phyloP scores from a whole-genome alignment of 768 basidiomycete species.

The Hygrocybe punicea region DNA sequence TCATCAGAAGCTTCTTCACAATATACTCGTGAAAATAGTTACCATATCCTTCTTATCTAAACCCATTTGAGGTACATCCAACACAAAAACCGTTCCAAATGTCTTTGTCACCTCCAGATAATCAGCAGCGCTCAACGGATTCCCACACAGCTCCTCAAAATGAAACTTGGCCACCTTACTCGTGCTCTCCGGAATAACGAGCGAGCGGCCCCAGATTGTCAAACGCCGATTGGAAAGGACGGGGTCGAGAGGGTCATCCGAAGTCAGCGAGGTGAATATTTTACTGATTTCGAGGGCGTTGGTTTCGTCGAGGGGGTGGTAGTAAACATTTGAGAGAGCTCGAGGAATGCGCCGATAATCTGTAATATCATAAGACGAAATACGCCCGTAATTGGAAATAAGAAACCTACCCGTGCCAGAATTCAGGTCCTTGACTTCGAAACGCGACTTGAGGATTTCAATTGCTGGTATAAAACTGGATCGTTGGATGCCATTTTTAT shows the following conservation, averaged over 20 bases:
- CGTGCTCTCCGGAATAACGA: slow-evolving; percentile 77
- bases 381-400: slow-evolving; percentile 1
- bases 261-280: slow-evolving; percentile 73
- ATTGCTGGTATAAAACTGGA: slow-evolving; percentile 94
- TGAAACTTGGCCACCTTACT: slow-evolving; percentile 78
- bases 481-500: slow-evolving; percentile 98
- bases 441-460: slow-evolving; percentile 82
- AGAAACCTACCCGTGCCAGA: slow-evolving; percentile 80
- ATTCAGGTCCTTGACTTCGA: slow-evolving; percentile 87
- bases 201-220: slow-evolving; percentile 85
- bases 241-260: slow-evolving; percentile 50
- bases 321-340: slow-evolving; percentile 92
- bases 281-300: slow-evolving; percentile 72
- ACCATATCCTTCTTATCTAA: slow-evolving; percentile 85
- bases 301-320: slow-evolving; percentile 67
- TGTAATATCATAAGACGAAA: slow-evolving; percentile 26
- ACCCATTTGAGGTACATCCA: slow-evolving; percentile 86
- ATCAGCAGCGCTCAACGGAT: slow-evolving; percentile 89
- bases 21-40: slow-evolving; percentile 11
- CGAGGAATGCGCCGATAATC: slow-evolving; percentile 95
- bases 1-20: slow-evolving; percentile 1
- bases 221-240: slow-evolving; percentile 61
- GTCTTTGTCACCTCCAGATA: slow-evolving; percentile 89
- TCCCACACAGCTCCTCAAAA: slow-evolving; percentile 84
- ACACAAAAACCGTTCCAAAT: slow-evolving; percentile 85